Base-by-base conservation (phyloP, 2,329 filamentous ascomycete species). In the Rhinocladiella mackenziei region DNA sequence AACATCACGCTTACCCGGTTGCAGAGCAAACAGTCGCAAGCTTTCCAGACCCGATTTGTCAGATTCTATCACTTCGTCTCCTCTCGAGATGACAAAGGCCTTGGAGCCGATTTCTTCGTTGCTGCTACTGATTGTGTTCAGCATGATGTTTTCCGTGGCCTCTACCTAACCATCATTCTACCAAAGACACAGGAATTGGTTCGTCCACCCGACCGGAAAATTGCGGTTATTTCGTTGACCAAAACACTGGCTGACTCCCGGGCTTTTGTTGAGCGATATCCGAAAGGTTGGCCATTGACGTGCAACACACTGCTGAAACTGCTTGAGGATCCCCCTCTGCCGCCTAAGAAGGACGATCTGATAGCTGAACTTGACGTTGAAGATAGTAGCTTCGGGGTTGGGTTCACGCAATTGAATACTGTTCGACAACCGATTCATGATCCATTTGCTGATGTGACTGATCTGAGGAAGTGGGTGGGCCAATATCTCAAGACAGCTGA, bases 41-140 rank as follows among this genome's bases (percentile, higher is more conserved):
- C 81, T 34, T 85, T 94, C 66, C 85, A 89, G 58, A 72, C 87
- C 42, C 84, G 89, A 40, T 96, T 98, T 63, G 85, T 89, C 41
- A 84, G 89, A 23, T 94, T 98, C 73, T 98, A 94, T 65, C 91
- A 98, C 65, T 81, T 96, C 52, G 78, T 97, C 42, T 87, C 86
- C 20, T 86, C 89, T 13, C 77, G 75, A 50, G 80, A 84, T 23
- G 84, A 92, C 52, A 79, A 80, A 55, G 88, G 89, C n/a, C 80
- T 92, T 45, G 92, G 91, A 35, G 79, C 89, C 5, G 92, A 98
- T 66, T 95, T 88, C 70, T 92, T 96, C 69, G 86, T 96, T 67
- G 76, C 76, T 54, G 78, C 88, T 52, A 82, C 86, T n/a, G 86
- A 97, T 61, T 74, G 80, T 51, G 76, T 97, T 20, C 89, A 96